Evolutionary conservation across 805 yeast genomes (phyloP).

Genomic region (Starmerella stigmatis): DNA sequence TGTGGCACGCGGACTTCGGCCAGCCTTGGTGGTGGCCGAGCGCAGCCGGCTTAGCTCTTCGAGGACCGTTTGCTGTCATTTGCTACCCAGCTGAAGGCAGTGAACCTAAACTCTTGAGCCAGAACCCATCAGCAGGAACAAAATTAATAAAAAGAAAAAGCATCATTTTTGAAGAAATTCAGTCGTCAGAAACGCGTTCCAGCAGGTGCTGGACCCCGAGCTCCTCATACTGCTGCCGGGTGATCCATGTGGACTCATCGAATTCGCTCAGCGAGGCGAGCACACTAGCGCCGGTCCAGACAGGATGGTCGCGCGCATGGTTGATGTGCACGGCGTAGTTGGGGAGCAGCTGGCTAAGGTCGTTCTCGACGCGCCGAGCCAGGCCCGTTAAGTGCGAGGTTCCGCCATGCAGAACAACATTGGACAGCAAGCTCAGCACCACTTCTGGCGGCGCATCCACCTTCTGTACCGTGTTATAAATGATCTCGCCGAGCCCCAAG

Average conservation of each 20-base stretch:
- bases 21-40: too few relatives aligned
- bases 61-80: too few relatives aligned
- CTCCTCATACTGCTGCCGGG: constrained; percentile 76
- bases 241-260: constrained; percentile 85
- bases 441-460: constrained; percentile 45
- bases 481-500: constrained; percentile 40
- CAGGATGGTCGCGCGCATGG: constrained; percentile 64
- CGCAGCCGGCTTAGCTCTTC: too few relatives aligned
- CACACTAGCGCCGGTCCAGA: constrained; percentile 91
- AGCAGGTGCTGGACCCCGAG: constrained; percentile 74
- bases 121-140: too few relatives aligned
- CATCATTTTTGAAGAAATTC: too few relatives aligned
- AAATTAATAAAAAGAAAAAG: too few relatives aligned
- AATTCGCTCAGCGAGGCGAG: constrained; percentile 80
- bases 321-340: constrained; percentile 38
- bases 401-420: constrained; percentile 80
- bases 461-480: constrained; percentile 38
- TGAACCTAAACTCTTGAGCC: too few relatives aligned
- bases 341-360: constrained; percentile 59
- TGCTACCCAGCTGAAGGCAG: too few relatives aligned
- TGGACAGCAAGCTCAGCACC: constrained; percentile 74
- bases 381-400: constrained; percentile 70
- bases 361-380: constrained; percentile 62
- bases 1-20: too few relatives aligned
- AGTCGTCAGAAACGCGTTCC: constrained; percentile 17